These are phyloP conservation scores for Cladorrhinum samala DNA, from an alignment of 495 filamentous ascomycete genomes.

Conservation along the genomic window DNA sequence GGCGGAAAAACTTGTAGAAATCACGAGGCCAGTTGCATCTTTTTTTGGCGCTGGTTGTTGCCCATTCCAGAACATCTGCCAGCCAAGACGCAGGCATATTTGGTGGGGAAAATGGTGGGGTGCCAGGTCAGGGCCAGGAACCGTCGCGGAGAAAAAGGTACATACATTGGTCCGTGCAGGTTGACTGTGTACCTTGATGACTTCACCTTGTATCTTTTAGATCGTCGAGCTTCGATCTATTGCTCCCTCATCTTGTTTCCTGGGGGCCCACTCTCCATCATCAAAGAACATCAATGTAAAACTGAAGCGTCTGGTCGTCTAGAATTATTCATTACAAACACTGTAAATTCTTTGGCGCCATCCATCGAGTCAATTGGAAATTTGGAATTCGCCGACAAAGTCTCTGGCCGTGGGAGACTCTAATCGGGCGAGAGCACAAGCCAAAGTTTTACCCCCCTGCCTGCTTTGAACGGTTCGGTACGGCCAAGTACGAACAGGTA, in stretches of 20 bases:
- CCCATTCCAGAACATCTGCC: constrained; percentile 9
- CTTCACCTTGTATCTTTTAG: neutral
- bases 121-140: neutral
- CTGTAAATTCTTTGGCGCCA: neutral
- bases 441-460: too few species aligned
- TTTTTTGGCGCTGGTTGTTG: neutral
- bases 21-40: constrained; percentile 11
- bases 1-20: constrained; percentile 1
- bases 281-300: too few species aligned
- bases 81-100: neutral
- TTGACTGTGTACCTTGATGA: constrained; percentile 3
- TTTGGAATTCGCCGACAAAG: too few species aligned
- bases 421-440: neutral
- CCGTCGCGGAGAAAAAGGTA: neutral
- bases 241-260: too few species aligned
- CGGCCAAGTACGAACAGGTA: too few species aligned
- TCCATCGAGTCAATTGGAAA: neutral
- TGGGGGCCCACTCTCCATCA: too few species aligned
- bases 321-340: too few species aligned
- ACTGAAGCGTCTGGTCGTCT: too few species aligned
- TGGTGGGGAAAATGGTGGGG: constrained; percentile 9
- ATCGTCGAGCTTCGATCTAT: too few species aligned
- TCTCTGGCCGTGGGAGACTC: neutral
- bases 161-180: constrained; percentile 1
- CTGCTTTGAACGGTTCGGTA: too few species aligned